Conservation (phyloP, 2,329 filamentous ascomycete genomes). For the Sporothrix globosa region DNA sequence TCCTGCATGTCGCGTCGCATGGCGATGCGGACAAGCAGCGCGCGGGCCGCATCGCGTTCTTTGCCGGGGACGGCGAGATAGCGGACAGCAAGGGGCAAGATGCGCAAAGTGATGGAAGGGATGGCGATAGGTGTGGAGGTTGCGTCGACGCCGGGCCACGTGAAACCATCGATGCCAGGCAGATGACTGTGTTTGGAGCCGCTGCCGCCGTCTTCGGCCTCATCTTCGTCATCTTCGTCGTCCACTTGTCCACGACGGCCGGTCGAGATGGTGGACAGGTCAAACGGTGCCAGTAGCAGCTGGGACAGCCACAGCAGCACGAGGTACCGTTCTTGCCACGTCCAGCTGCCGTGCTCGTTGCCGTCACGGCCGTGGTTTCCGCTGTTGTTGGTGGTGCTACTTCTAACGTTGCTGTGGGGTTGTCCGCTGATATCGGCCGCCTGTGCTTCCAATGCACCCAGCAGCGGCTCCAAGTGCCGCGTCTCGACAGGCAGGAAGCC, state of each 20-base stretch:
- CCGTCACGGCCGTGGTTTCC: constrained; percentile 35
- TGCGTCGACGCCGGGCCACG: constrained; percentile 48
- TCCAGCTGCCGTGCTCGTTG: constrained; percentile 48
- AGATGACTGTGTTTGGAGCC: constrained; percentile 47
- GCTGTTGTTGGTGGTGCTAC: constrained; percentile 33
- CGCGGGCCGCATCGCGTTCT: constrained; percentile 84
- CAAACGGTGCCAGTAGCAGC: constrained; percentile 83
- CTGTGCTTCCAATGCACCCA: constrained; percentile 70
- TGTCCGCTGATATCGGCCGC: background rate
- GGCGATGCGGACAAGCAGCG: constrained; percentile 77
- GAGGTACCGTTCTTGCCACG: constrained; percentile 89
- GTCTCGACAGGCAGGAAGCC: constrained; percentile 91
- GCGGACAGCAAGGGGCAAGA: constrained; percentile 70
- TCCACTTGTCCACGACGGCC: constrained; percentile 17
- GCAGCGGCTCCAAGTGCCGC: constrained; percentile 77
- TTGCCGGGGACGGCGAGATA: constrained; percentile 79
- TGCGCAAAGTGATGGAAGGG: constrained; percentile 70
- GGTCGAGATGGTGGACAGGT: constrained; percentile 81
- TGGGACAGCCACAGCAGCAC: constrained; percentile 86
- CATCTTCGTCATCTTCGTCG: constrained; percentile 31
- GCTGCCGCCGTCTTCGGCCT: constrained; percentile 44
- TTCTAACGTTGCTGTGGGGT: background rate
- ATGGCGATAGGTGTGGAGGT: constrained; percentile 50
- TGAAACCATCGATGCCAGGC: constrained; percentile 53
- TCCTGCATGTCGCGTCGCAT: constrained; percentile 86